A percentile compares a stretch with the other conserved stretches of the same genome.
phyloP scores from a whole-genome alignment of 2,329 filamentous ascomycete genomes.

The Calonectria crousiana region DNA sequence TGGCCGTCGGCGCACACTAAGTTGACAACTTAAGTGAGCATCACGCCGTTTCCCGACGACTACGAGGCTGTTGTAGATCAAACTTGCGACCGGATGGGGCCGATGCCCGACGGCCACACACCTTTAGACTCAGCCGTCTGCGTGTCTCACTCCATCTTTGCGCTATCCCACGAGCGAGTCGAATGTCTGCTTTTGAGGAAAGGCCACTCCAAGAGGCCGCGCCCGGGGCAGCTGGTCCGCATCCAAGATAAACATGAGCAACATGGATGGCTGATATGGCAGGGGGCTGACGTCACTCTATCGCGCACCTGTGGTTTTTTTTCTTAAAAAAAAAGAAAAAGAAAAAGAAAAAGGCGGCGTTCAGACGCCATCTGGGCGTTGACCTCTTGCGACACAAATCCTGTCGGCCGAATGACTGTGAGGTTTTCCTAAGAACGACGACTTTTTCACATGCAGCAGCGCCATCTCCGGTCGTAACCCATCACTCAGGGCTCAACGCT shows the following conservation, averaged over 20 bases:
- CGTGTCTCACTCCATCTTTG: slow-evolving; percentile 13
- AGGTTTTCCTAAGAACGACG: neutral
- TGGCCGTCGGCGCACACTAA: slow-evolving; percentile 23
- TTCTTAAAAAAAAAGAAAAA: neutral
- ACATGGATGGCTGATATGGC: slow-evolving; percentile 32
- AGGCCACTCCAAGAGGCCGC: slow-evolving; percentile 10
- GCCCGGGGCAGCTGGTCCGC: slow-evolving; percentile 11
- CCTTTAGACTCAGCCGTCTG: slow-evolving; percentile 20
- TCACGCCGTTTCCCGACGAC: slow-evolving; percentile 27
- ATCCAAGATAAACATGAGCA: slow-evolving; percentile 34
- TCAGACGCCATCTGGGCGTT: neutral
- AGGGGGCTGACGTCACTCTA: slow-evolving; percentile 14
- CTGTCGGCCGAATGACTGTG: slow-evolving; percentile 9
- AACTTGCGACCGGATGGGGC: slow-evolving; percentile 32
- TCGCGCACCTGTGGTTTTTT: slow-evolving; percentile 8
- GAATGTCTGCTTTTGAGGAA: slow-evolving; percentile 26
- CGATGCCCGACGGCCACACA: slow-evolving; percentile 33
- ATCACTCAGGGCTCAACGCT: slow-evolving; percentile 5
- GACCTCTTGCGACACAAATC: neutral
- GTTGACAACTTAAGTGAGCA: neutral
- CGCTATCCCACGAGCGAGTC: slow-evolving; percentile 26
- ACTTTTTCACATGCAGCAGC: slow-evolving; percentile 9
- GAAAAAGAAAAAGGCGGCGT: neutral
- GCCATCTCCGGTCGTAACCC: neutral
- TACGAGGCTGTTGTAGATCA: neutral